These are phyloP conservation scores for Deuterostichococcus epilithicus DNA, from an alignment of 139 green algal species.

Conservation along the genomic window DNA sequence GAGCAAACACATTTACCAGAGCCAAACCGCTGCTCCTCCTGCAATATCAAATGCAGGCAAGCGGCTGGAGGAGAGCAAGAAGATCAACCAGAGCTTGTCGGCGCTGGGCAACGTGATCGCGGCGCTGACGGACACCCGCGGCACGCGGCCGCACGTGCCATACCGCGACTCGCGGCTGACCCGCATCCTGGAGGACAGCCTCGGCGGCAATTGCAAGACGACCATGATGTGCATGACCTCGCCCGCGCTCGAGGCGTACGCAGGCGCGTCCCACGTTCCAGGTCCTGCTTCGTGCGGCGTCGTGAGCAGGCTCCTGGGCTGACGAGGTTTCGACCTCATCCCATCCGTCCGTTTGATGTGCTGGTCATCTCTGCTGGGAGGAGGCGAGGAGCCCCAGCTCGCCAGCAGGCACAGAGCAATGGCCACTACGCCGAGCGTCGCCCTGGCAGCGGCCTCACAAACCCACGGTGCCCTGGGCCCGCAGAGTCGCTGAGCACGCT, in stretches of 20 bases:
- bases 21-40: too few species aligned
- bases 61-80: constrained; percentile 94
- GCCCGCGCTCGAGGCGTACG: constrained; percentile 71
- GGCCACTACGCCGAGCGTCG: too few species aligned
- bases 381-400: not conserved
- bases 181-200: constrained; percentile 88
- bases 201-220: constrained; percentile 93
- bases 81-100: constrained; percentile 92
- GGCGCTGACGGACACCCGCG: constrained; percentile 77
- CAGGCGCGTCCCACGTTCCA: constrained; percentile 31
- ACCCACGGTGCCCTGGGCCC: too few species aligned
- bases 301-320: too few species aligned
- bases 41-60: constrained; percentile 63
- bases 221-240: constrained; percentile 90
- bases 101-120: constrained; percentile 96
- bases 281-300: too few species aligned
- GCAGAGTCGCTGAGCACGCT: constrained; percentile 75
- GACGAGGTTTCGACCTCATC: too few species aligned
- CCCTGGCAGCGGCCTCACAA: not conserved
- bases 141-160: constrained; percentile 72
- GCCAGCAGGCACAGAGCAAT: too few species aligned
- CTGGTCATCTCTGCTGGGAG: too few species aligned
- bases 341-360: too few species aligned
- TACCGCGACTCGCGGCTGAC: constrained; percentile 96
- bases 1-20: too few species aligned